phyloP scores from a whole-genome alignment of 176 grass and related monocot species.

The Triticum aestivum region IWGSC_CS_RefSeq_v2.1 NC_057803.1:417014318-417014817 shows the following conservation, averaged over 20 bases:
- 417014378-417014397: conserved; percentile 82
- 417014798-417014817: too few species aligned
- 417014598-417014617: neutral
- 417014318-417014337: neutral
- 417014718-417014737: neutral
- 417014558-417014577: neutral
- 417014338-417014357: neutral
- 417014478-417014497: neutral
- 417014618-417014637: neutral
- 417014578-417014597: neutral
- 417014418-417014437: conserved; percentile 70
- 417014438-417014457: conserved; percentile 71
- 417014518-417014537: neutral
- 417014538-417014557: neutral
- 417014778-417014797: neutral
- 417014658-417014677: conserved; percentile 11
- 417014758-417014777: neutral
- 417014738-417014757: neutral
- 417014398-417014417: conserved; percentile 83
- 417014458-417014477: conserved; percentile 13
- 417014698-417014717: neutral
- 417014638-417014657: neutral
- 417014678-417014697: conserved; percentile 6
- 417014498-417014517: neutral
- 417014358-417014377: conserved; percentile 21